Base-by-base conservation (phyloP, 768 basidiomycete species). In the Boletus insuetus region DNA sequence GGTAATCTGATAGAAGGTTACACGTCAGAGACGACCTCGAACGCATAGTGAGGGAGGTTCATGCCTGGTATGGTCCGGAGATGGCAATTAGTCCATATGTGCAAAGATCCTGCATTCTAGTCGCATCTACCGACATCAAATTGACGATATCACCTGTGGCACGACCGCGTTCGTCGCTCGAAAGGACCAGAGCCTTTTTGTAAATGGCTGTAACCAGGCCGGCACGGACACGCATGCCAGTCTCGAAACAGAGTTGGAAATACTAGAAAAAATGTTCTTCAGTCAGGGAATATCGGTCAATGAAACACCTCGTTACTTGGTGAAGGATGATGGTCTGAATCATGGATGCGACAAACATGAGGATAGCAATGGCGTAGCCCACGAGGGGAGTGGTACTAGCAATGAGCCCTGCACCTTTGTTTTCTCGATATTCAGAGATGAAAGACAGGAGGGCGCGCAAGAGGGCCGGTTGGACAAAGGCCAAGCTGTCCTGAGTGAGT, bases 71-170 rank as follows among this genome's bases (percentile, higher is more conserved):
- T 7, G 94, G 89, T 1, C 92, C 95, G 3, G 87, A 91, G 65
- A 95, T 79, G 4, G 85, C 79, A 56, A 96, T 94, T 41, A 97
- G 76, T 1, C 88, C 92, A 66, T 89, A 92, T 0, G 86, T 83
- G 67, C 88, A 90, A 24, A 93, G 76, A 55, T 94, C 91, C 60
- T 92, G 89, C 41, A 94, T 71, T 35, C 89, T 76, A 14, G 82
- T 85, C 0, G 91, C 83, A 60, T 94, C 91, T 14, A 96, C 93
- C 9, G 87, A 88, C 87, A 95, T 94, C 32, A 96, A 72, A 66
- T 97, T 98, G 58, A 97, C 93, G 35, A 97, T 94, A 67, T 97
- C 94, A 1, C 96, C 95, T 0, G 91, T 84, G 0, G 90, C 81
- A 40, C 91, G 83, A 11, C 82, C 79, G 6, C 89, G 83, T 64